A percentile compares a stretch with the other conserved stretches of the same genome.
These are phyloP conservation scores for barrel medic (Medicago truncatula) DNA, from an alignment of 306 rosid species.

Conservation along the genomic window MtrunA17r5.0-ANR NC_053049.1:8041001-8041500, in stretches of 20 bases:
- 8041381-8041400: too few relatives aligned
- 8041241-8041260: constrained; percentile 13
- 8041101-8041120: constrained; percentile 39
- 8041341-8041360: background rate
- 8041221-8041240: constrained; percentile 36
- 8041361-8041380: too few relatives aligned
- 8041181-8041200: constrained; percentile 46
- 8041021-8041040: constrained; percentile 15
- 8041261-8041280: constrained; percentile 14
- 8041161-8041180: constrained; percentile 49
- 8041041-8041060: constrained; percentile 8
- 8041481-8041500: too few relatives aligned
- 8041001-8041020: background rate
- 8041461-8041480: too few relatives aligned
- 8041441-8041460: too few relatives aligned
- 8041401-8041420: too few relatives aligned
- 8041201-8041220: constrained; percentile 41
- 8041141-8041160: constrained; percentile 24
- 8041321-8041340: background rate
- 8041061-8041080: constrained; percentile 34
- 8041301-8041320: background rate
- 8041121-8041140: constrained; percentile 33
- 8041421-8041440: too few relatives aligned
- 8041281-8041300: background rate
- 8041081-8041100: constrained; percentile 39